phyloP scores from a whole-genome alignment of 306 rosid species.

The Erythrophleum fordii region DNA sequence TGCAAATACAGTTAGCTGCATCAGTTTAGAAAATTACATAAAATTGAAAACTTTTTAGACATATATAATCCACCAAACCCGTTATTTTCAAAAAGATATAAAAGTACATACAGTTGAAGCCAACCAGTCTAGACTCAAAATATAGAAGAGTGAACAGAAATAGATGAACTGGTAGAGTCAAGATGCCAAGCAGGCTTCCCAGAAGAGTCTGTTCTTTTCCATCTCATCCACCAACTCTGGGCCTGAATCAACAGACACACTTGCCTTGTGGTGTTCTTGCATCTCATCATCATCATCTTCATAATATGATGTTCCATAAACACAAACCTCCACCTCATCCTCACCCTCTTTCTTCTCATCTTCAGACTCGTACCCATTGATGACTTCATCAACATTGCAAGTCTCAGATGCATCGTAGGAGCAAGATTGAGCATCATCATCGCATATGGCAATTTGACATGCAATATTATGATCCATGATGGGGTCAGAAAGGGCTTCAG shows the following conservation, averaged over 20 bases:
- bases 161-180: constrained; percentile 15
- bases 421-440: constrained; percentile 85
- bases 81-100: background rate
- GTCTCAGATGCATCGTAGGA: constrained; percentile 50
- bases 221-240: constrained; percentile 63
- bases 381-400: constrained; percentile 29
- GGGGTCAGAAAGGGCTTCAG: constrained; percentile 56
- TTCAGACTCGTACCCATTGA: constrained; percentile 30
- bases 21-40: constrained; percentile 25
- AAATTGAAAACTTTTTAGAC: constrained; percentile 36
- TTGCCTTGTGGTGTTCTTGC: constrained; percentile 46
- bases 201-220: constrained; percentile 79
- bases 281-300: constrained; percentile 48
- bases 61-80: background rate
- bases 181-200: constrained; percentile 97
- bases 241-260: constrained; percentile 65
- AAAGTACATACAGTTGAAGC: constrained; percentile 11
- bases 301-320: constrained; percentile 40
- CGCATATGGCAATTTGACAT: constrained; percentile 30
- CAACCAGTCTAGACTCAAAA: background rate
- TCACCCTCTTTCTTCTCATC: constrained; percentile 20
- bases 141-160: background rate
- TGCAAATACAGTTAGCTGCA: constrained; percentile 7
- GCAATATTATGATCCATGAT: constrained; percentile 16
- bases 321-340: constrained; percentile 13